Evolutionary conservation across 2,329 filamentous ascomycete genomes (phyloP).

Genomic region (Cordyceps cateniannulata): DNA sequence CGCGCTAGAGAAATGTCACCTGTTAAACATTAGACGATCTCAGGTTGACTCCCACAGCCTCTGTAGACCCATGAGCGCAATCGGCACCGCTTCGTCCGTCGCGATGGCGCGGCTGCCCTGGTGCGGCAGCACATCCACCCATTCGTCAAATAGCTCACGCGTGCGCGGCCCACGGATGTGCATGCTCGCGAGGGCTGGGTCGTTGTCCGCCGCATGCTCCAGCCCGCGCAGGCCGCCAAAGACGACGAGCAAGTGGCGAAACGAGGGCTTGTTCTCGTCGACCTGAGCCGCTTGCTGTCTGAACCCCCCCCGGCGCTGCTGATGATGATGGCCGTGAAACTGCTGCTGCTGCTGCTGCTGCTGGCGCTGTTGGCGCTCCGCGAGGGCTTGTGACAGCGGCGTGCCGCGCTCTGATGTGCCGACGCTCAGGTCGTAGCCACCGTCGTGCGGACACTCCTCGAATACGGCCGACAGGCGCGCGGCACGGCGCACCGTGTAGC

Average conservation of each 20-base stretch:
- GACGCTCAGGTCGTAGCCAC: conserved; percentile 76
- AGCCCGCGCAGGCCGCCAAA: conserved; percentile 78
- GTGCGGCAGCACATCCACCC: conserved; percentile 73
- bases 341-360: neutral
- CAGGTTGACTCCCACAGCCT: conserved; percentile 40
- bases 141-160: conserved; percentile 71
- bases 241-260: conserved; percentile 68
- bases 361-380: conserved; percentile 19
- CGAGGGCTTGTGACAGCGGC: conserved; percentile 41
- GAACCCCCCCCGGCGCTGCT: neutral
- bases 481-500: conserved; percentile 64
- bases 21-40: neutral
- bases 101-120: conserved; percentile 78
- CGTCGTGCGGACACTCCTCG: conserved; percentile 67
- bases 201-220: conserved; percentile 65
- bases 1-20: neutral
- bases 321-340: conserved; percentile 4
- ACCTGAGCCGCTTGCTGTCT: neutral
- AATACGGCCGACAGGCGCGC: conserved; percentile 65
- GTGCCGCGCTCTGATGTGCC: conserved; percentile 75
- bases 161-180: conserved; percentile 59
- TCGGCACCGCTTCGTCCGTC: conserved; percentile 77
- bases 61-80: conserved; percentile 65
- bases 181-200: conserved; percentile 47
- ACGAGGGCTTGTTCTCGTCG: conserved; percentile 24